Base-by-base conservation (phyloP, 169 alveolate genomes). In the Plasmodium ovale region DNA sequence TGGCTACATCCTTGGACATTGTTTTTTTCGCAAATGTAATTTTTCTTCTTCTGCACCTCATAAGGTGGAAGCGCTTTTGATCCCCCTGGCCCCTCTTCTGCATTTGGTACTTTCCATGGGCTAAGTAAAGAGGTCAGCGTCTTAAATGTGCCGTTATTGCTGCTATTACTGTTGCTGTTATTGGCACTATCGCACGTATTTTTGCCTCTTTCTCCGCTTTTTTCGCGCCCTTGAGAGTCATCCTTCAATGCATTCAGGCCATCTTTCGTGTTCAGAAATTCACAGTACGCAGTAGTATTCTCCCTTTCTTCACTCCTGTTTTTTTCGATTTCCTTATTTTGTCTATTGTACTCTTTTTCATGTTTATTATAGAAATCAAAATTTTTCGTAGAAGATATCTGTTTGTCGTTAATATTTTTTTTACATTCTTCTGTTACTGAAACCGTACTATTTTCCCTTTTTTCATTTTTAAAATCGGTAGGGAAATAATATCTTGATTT, bases 321-420 rank as follows among this genome's bases (percentile, higher is more conserved):
- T n/a, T 51, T 19, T 49, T 65, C 73, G 47, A 3, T 37, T 7
- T 31, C 27, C 21, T 33, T 14, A 79, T 54, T 39, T 29, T 64
- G 39, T 33, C 35, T 25, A 44, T 56, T 79, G 44, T 82, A 31
- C 21, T 82, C 82, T 27, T 29, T 65, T 82, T 82, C 84, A 21
- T 33, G 39, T 59, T 54, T 82, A 27, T 29, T 25, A 4, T 14
- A 51, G 59, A 53, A 29, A 19, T 65, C 71, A 2, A 42, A 16
- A 37, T 53, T 53, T 35, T 21, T 82, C 6, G 59, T 23, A 21
- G 23, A 23, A 51, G 23, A 33, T 7, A 53, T 33, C 5, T 19
- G 9, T 9, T 65, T 72, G 6, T 82, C 82, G 35, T 82, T 64
- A 51, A 12, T 54, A 21, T 37, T 47, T 65, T 58, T 82, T 65